Evolutionary conservation across 768 basidiomycete species (phyloP).

Genomic region (Galerina sulciceps): DNA sequence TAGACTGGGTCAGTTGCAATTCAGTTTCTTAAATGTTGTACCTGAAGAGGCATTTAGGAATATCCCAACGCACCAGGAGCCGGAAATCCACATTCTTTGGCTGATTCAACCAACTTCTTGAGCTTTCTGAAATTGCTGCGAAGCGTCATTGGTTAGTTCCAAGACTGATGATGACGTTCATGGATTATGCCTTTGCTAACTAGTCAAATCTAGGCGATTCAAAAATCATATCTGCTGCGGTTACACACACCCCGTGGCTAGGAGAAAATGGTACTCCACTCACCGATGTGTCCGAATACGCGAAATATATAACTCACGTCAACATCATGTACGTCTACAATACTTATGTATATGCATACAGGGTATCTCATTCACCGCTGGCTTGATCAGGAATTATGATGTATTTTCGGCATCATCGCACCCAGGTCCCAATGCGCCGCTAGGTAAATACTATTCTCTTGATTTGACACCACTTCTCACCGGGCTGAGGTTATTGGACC

Average conservation of each 20-base stretch:
- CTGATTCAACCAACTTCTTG: conserved; percentile 67
- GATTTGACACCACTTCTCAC: not conserved
- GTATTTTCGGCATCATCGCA: conserved; percentile 62
- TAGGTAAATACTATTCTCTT: conserved; percentile 34
- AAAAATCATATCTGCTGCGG: conserved; percentile 76
- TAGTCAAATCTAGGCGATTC: conserved; percentile 35
- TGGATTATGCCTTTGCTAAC: not conserved
- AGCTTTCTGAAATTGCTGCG: conserved; percentile 61
- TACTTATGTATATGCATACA: no score
- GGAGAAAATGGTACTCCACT: conserved; percentile 64
- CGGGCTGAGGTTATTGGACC: not conserved
- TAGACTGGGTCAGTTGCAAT: conserved; percentile 57
- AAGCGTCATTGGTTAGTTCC: conserved; percentile 45
- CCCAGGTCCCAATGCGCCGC: conserved; percentile 80
- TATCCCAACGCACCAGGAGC: conserved; percentile 67
- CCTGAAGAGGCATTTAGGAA: conserved; percentile 43
- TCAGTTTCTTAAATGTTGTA: not conserved
- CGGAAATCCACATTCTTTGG: conserved; percentile 59
- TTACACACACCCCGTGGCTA: conserved; percentile 68
- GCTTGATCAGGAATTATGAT: conserved; percentile 68
- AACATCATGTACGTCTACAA: conserved; percentile 57
- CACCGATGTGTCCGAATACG: conserved; percentile 68
- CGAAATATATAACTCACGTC: conserved; percentile 63
- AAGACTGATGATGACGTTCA: not conserved
- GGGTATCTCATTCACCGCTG: conserved; percentile 21